phyloP scores from a whole-genome alignment of 352 stramenopile genomes.

The Globisporangium paddicum region DNA sequence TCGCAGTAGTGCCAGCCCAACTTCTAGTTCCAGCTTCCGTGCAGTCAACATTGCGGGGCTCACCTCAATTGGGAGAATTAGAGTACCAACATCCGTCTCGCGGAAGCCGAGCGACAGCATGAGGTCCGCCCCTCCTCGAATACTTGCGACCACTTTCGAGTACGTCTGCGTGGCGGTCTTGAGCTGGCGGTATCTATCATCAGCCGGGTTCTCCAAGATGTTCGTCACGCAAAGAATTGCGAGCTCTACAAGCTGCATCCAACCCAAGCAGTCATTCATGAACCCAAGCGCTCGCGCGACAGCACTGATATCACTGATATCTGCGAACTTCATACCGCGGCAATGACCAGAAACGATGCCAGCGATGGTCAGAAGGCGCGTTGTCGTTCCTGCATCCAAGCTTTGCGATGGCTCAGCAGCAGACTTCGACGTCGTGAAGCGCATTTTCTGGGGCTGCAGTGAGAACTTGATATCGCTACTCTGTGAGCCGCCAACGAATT shows the following conservation, averaged over 20 bases:
- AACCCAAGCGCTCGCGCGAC: slow-evolving; percentile 34
- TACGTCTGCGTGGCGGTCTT: slow-evolving; percentile 49
- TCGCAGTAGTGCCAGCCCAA: slow-evolving; percentile 21
- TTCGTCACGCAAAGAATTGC: slow-evolving; percentile 45
- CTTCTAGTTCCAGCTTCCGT: slow-evolving; percentile 40
- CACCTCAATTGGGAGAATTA: slow-evolving; percentile 31
- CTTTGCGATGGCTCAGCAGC: slow-evolving; percentile 3
- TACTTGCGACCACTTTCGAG: slow-evolving; percentile 26
- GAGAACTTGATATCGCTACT: slow-evolving; percentile 13
- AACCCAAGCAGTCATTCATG: slow-evolving; percentile 14
- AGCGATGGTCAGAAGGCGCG: slow-evolving; percentile 31
- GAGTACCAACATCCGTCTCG: slow-evolving; percentile 31
- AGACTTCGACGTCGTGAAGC: slow-evolving; percentile 33
- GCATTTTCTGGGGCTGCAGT: slow-evolving; percentile 31
- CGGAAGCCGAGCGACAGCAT: slow-evolving; percentile 50
- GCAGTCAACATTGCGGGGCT: slow-evolving; percentile 22
- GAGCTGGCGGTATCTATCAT: slow-evolving; percentile 44
- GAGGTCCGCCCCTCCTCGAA: slow-evolving; percentile 32
- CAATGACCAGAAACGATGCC: slow-evolving; percentile 43
- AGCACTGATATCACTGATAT: slow-evolving; percentile 48
- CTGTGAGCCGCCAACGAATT: neutral
- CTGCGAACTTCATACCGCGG: slow-evolving; percentile 27
- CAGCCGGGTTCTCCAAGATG: slow-evolving; percentile 38
- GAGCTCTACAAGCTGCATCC: slow-evolving; percentile 39
- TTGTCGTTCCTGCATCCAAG: slow-evolving; percentile 24